Evolutionary conservation across 1,139 yeast species (phyloP), one percentile per base, ranked within the genome.

Genomic region (Pichia sorboxylosa): DNA sequence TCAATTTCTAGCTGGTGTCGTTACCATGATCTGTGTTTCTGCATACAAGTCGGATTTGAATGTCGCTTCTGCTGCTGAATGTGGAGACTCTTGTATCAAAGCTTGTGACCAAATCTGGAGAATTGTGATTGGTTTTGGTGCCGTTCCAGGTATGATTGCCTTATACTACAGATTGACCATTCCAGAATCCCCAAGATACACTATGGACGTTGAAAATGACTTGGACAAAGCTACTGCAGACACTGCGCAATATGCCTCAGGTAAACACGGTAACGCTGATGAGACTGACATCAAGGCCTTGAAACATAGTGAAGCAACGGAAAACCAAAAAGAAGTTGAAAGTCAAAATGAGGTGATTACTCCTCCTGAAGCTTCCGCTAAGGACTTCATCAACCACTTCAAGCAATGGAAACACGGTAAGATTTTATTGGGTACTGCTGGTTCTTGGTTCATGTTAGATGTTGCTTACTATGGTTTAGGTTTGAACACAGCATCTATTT

Each of bases 71-170:
- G 67, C 71, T 41, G 59, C 65, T 26, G 66, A 66, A 52, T 76
- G 95, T 66, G 71, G 68, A 29, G 61, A 51, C 24, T 30, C 21
- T 10, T 81, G 93, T 69, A 58, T 61, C 39, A 72, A 62, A 54
- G 94, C 94, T 39, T 71, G 80, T 59, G 94, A 83, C 62, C 87
- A 79, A 61, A 81, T 82, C 85, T 83, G 94, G 94, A 79, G 95
- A 73, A 67, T 84, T 44, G 59, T 83, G 40, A 61, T 83, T 52
- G 95, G 95, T 46, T 67, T 84, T 44, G 94, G 94, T 49, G 79
- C 87, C 59, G 79, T 83, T 42, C 94, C 94, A 45, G 94, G 94
- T 55, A 51, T 65, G 46, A 58, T 77, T 54, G 93, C 93, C 29
- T 68, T 83, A 49, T 83, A 83, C 66, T 83, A 73, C 66, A 78